Evolutionary conservation across 371 early-diverging fungal genomes (phyloP).

Genomic region (Chytridium lagenaria): DNA sequence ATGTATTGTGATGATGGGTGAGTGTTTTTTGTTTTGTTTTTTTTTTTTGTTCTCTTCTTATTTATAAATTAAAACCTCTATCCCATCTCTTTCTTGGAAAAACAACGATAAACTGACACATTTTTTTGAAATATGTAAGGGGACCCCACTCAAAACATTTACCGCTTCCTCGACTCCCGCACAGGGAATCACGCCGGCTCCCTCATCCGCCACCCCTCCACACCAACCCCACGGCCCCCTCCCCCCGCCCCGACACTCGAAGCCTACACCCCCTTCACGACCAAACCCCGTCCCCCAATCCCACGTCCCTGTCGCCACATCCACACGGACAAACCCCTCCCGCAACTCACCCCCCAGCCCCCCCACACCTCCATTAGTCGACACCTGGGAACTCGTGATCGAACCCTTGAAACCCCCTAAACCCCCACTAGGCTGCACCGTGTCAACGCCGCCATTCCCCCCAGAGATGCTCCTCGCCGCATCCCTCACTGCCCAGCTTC

Average conservation of each 20-base stretch:
- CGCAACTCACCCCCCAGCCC: background rate
- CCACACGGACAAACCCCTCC: background rate
- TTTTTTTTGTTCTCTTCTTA: background rate
- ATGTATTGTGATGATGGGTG: conserved; percentile 3
- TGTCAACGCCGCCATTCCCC: background rate
- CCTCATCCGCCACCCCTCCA: background rate
- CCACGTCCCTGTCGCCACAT: background rate
- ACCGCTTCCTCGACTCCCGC: background rate
- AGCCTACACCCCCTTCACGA: background rate
- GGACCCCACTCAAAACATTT: background rate
- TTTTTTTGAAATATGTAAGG: background rate
- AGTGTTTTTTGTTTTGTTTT: background rate
- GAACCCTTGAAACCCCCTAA: background rate
- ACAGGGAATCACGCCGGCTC: background rate
- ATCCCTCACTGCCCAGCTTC: background rate
- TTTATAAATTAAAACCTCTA: background rate
- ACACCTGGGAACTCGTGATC: background rate
- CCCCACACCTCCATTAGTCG: background rate
- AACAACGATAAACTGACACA: background rate
- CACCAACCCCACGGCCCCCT: background rate
- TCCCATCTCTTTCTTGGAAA: background rate
- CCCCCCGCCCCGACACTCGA: background rate
- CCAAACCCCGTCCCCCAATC: background rate
- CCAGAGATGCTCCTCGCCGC: conserved; percentile 3
- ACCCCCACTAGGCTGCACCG: background rate